Percentiles rank a stretch among this genome's conserved stretches.
These are phyloP conservation scores for Cyberlindnera euphorbiiphila DNA, from an alignment of 805 yeast species.

Conservation along the genomic window DNA sequence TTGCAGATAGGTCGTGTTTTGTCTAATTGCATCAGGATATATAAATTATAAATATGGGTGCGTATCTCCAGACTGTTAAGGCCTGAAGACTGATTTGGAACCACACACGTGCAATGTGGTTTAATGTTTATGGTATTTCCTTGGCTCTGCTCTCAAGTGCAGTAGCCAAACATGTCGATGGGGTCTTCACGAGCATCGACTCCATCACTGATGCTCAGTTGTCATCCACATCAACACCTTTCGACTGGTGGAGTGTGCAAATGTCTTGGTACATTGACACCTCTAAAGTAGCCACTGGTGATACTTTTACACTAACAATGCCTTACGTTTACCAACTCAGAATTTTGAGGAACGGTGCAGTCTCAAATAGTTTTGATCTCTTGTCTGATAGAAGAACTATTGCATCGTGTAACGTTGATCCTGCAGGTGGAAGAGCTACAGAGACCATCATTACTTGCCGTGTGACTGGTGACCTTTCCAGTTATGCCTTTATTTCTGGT, in stretches of 20 bases:
- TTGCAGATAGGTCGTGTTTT: no score
- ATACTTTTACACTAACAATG: slow-evolving; percentile 15
- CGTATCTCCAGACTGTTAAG: no score
- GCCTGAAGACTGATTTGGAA: no score
- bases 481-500: slow-evolving; percentile 7
- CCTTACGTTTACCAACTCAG: slow-evolving; percentile 17
- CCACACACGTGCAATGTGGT: no score
- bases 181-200: slow-evolving; percentile 10
- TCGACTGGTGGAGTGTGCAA: slow-evolving; percentile 10
- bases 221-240: slow-evolving; percentile 3
- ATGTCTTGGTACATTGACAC: slow-evolving; percentile 12
- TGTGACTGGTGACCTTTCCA: slow-evolving; percentile 9
- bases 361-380: slow-evolving; percentile 10
- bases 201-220: slow-evolving; percentile 7
- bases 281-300: slow-evolving; percentile 12
- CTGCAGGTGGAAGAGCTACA: slow-evolving; percentile 12
- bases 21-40: no score
- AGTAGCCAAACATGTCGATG: slow-evolving; percentile 8
- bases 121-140: no score
- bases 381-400: slow-evolving; percentile 6
- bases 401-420: slow-evolving; percentile 14
- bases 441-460: slow-evolving; percentile 10
- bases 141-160: neutral
- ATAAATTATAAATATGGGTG: no score
- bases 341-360: slow-evolving; percentile 4